These are phyloP conservation scores for Lactarius sanguifluus DNA, from an alignment of 768 basidiomycete species.

Conservation along the genomic window DNA sequence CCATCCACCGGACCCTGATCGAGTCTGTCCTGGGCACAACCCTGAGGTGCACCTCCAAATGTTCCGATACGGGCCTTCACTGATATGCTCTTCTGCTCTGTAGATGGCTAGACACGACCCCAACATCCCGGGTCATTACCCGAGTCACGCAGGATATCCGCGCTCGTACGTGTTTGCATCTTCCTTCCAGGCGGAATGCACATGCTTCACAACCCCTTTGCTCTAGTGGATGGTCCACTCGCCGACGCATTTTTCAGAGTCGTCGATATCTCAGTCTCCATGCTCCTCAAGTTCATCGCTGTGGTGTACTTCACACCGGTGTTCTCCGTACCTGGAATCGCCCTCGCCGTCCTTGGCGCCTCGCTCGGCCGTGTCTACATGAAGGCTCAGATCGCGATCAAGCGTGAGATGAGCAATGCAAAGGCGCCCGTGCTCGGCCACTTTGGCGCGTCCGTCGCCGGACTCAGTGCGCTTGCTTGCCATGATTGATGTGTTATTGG, in stretches of 20 bases:
- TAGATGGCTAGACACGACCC: slow-evolving; percentile 53
- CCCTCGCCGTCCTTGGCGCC: slow-evolving; percentile 41
- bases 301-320: slow-evolving; percentile 42
- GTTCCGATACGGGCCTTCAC: no score
- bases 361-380: slow-evolving; percentile 52
- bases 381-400: slow-evolving; percentile 54
- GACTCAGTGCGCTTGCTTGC: slow-evolving; percentile 39
- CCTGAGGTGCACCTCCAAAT: slow-evolving; percentile 49
- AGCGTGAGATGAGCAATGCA: slow-evolving; percentile 54
- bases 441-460: slow-evolving; percentile 52
- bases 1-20: slow-evolving; percentile 53
- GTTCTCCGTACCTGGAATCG: slow-evolving; percentile 42
- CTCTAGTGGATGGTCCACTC: slow-evolving; percentile 40
- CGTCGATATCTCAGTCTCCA: slow-evolving; percentile 35
- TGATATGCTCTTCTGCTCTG: background rate
- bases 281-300: slow-evolving; percentile 41
- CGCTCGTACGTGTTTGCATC: slow-evolving; percentile 30
- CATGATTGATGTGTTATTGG: background rate
- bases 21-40: slow-evolving; percentile 59
- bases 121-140: slow-evolving; percentile 57
- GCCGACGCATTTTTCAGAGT: slow-evolving; percentile 32
- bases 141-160: slow-evolving; percentile 67
- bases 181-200: background rate
- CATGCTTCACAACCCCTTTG: background rate
- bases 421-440: slow-evolving; percentile 50